Conservation (phyloP, 164 flowering plant species). For the Macadamia tetraphylla region DNA sequence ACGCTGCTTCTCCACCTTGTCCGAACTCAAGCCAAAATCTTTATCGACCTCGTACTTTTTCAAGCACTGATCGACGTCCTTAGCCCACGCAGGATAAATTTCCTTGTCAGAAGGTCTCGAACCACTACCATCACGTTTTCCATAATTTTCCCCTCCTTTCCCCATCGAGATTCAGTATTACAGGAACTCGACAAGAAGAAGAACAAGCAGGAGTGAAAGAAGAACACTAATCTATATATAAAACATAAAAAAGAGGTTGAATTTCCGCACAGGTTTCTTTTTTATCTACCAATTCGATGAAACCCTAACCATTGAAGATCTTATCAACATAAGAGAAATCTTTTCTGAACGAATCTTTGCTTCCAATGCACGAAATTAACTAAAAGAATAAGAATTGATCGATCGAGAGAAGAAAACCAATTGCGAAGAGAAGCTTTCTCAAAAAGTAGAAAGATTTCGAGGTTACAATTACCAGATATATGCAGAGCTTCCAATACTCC, state of each 20-base stretch:
- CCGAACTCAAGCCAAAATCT: neutral
- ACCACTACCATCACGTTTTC: slow-evolving; percentile 12
- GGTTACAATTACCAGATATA: too few species aligned
- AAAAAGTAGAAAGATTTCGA: too few species aligned
- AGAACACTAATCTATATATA: too few species aligned
- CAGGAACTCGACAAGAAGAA: neutral
- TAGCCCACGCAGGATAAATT: slow-evolving; percentile 41
- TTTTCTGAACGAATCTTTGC: neutral
- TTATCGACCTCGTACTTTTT: slow-evolving; percentile 16
- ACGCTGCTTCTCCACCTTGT: slow-evolving; percentile 26
- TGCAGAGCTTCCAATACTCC: too few species aligned
- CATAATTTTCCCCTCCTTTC: slow-evolving; percentile 35
- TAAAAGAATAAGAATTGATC: neutral
- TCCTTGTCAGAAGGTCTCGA: neutral
- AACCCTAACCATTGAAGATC: neutral
- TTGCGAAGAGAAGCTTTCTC: too few species aligned
- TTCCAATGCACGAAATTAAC: neutral
- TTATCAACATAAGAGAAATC: neutral
- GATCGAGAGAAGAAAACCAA: too few species aligned
- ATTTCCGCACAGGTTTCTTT: neutral
- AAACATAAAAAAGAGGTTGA: neutral
- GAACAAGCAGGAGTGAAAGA: neutral
- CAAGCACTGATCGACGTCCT: slow-evolving; percentile 33
- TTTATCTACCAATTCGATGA: neutral
- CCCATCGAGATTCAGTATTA: slow-evolving; percentile 24